phyloP scores from a whole-genome alignment of 2,329 filamentous ascomycete genomes.

The Aspergillus fijiensis region DNA sequence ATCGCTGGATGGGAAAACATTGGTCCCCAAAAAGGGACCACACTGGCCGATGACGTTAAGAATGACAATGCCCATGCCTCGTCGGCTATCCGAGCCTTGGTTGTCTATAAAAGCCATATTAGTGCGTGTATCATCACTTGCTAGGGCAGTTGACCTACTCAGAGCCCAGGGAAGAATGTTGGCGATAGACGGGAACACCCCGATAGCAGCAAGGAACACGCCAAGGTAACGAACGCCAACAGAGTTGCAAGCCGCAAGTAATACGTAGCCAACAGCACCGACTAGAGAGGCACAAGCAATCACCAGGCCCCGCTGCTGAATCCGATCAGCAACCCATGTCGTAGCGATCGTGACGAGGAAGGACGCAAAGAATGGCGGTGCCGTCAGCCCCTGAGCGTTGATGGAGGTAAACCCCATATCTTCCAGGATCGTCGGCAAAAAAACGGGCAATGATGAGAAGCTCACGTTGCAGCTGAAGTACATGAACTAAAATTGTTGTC shows the following conservation, averaged over 20 bases:
- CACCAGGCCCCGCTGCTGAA: slow-evolving; percentile 62
- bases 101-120: slow-evolving; percentile 51
- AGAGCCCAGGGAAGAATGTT: slow-evolving; percentile 71
- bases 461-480: slow-evolving; percentile 64
- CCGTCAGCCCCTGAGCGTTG: slow-evolving; percentile 69
- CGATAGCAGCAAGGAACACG: slow-evolving; percentile 57
- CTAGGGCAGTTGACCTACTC: slow-evolving; percentile 33
- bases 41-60: slow-evolving; percentile 67
- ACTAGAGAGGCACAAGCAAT: slow-evolving; percentile 58
- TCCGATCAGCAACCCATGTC: slow-evolving; percentile 65
- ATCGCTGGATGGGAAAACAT: slow-evolving; percentile 57
- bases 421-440: slow-evolving; percentile 62
- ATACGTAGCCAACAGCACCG: slow-evolving; percentile 62
- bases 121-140: neutral
- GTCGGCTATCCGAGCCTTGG: slow-evolving; percentile 66
- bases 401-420: slow-evolving; percentile 68
- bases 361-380: slow-evolving; percentile 68
- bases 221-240: slow-evolving; percentile 53
- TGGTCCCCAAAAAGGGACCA: slow-evolving; percentile 63
- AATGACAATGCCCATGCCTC: slow-evolving; percentile 66
- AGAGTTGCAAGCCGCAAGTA: slow-evolving; percentile 59
- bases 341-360: slow-evolving; percentile 62
- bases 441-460: slow-evolving; percentile 64
- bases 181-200: slow-evolving; percentile 66
- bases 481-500: slow-evolving; percentile 43